phyloP scores from a whole-genome alignment of 1,284 basidiomycete genomes.

The Fomitopsis betulina region DNA sequence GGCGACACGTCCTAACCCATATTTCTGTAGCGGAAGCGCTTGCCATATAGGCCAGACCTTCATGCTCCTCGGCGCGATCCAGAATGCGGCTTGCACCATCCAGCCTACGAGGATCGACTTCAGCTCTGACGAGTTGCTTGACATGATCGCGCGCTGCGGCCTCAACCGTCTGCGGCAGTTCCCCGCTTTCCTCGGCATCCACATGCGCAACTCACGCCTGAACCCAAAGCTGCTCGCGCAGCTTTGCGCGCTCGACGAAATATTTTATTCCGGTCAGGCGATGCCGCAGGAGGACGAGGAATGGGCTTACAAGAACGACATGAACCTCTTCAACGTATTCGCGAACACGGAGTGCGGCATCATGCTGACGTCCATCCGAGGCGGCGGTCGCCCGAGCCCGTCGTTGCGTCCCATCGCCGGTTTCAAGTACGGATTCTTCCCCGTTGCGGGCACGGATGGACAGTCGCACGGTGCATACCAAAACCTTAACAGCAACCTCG shows the following conservation, averaged over 20 bases:
- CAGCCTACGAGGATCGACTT: slow-evolving; percentile 62
- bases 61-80: slow-evolving; percentile 61
- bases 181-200: slow-evolving; percentile 55
- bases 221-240: slow-evolving; percentile 55
- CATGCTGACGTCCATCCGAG: slow-evolving; percentile 53
- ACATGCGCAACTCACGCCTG: slow-evolving; percentile 52
- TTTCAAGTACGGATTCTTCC: slow-evolving; percentile 43
- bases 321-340: slow-evolving; percentile 62
- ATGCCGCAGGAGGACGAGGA: slow-evolving; percentile 59
- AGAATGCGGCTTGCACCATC: slow-evolving; percentile 68
- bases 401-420: slow-evolving; percentile 16
- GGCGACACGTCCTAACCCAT: slow-evolving; percentile 1
- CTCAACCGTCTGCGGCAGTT: slow-evolving; percentile 72
- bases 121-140: slow-evolving; percentile 57
- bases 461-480: slow-evolving; percentile 30
- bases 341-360: slow-evolving; percentile 71
- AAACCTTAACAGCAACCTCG: slow-evolving; percentile 42
- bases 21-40: slow-evolving; percentile 23
- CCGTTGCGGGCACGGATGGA: slow-evolving; percentile 31
- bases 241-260: slow-evolving; percentile 51
- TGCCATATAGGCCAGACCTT: slow-evolving; percentile 28
- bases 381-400: slow-evolving; percentile 33
- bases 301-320: slow-evolving; percentile 51
- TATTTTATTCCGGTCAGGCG: slow-evolving; percentile 60
- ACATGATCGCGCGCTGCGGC: slow-evolving; percentile 60